A percentile compares a stretch with the other conserved stretches of the same genome.
These are phyloP conservation scores for Eucalyptus regnans DNA, from an alignment of 345 rosid species.

Conservation along the genomic window DNA sequence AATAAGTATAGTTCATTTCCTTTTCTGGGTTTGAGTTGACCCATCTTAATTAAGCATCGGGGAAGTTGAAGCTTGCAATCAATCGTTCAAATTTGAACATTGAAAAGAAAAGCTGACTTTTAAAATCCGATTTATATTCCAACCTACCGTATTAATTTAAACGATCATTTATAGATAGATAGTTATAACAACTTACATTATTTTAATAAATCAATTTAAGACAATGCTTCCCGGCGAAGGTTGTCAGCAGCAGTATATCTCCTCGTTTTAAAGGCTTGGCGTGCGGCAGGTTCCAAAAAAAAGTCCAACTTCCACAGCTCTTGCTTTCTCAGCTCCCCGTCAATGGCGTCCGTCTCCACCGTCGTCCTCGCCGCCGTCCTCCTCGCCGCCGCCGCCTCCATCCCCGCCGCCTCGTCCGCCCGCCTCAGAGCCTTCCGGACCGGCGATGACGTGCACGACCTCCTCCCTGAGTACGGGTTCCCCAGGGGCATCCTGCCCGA, in stretches of 20 bases:
- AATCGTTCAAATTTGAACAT: neutral
- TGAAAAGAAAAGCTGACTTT: neutral
- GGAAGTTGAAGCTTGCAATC: neutral
- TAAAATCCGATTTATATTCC: neutral
- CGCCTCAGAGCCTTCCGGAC: neutral
- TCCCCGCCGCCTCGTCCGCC: conserved; percentile 5
- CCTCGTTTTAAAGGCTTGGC: neutral
- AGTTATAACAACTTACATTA: no score
- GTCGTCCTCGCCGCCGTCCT: neutral
- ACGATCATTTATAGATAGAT: neutral
- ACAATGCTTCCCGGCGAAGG: neutral
- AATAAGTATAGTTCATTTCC: no score
- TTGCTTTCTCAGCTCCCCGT: neutral
- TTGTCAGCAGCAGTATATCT: neutral
- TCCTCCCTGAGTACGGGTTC: conserved; percentile 49
- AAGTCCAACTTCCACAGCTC: neutral
- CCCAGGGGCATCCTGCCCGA: conserved; percentile 64
- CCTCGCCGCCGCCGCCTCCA: neutral
- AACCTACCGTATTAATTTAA: neutral
- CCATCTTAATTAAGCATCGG: neutral
- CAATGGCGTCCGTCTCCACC: neutral
- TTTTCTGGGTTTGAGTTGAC: neutral
- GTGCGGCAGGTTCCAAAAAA: neutral
- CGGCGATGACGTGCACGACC: conserved; percentile 46
- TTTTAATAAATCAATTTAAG: neutral